These are phyloP conservation scores for Petrea volubilis DNA, from an alignment of 257 asterid genomes.

Conservation along the genomic window DNA sequence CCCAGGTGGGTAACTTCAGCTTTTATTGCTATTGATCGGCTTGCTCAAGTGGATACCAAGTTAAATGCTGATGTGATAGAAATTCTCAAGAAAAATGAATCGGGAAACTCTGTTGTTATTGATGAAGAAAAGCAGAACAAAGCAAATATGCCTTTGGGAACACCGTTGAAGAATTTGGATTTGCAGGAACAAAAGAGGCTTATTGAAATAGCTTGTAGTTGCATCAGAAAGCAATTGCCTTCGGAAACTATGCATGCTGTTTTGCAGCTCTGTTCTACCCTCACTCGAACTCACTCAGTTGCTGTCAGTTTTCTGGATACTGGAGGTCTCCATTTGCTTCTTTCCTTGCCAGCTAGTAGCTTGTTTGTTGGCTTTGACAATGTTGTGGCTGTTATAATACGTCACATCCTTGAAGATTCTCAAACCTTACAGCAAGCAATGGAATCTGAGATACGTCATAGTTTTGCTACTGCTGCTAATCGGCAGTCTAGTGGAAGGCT, in stretches of 20 bases:
- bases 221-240: slow-evolving; percentile 73
- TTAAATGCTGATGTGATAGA: slow-evolving; percentile 63
- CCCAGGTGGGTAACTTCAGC: slow-evolving; percentile 96
- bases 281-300: slow-evolving; percentile 76
- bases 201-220: slow-evolving; percentile 72
- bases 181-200: slow-evolving; percentile 71
- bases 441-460: slow-evolving; percentile 94
- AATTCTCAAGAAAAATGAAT: slow-evolving; percentile 61
- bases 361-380: slow-evolving; percentile 90
- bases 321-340: slow-evolving; percentile 75
- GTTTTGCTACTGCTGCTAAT: slow-evolving; percentile 70
- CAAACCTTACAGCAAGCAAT: slow-evolving; percentile 96
- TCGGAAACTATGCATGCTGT: slow-evolving; percentile 91
- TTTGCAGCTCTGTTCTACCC: slow-evolving; percentile 88
- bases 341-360: slow-evolving; percentile 75
- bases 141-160: slow-evolving; percentile 45
- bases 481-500: slow-evolving; percentile 90
- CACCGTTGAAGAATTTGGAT: slow-evolving; percentile 61
- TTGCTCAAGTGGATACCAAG: slow-evolving; percentile 80
- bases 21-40: slow-evolving; percentile 86
- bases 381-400: slow-evolving; percentile 71
- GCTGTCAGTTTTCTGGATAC: slow-evolving; percentile 85
- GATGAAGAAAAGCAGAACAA: slow-evolving; percentile 71
- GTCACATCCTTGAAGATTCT: slow-evolving; percentile 90
- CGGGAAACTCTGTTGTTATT: slow-evolving; percentile 51